These are phyloP conservation scores for Hippophae gyantsensis DNA, from an alignment of 306 rosid genomes.

Conservation along the genomic window DNA sequence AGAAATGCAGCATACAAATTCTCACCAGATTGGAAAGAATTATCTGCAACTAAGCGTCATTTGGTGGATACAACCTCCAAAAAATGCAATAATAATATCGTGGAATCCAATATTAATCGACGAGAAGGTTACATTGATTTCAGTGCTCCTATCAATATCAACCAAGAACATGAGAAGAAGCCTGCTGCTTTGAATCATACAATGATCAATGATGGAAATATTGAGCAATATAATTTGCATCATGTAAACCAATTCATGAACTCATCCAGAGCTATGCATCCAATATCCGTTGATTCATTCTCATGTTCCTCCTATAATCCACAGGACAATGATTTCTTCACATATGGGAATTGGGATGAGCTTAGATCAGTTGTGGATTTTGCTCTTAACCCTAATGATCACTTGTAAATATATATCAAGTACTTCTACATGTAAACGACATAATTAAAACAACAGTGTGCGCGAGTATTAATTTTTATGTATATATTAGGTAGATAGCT, in stretches of 20 bases:
- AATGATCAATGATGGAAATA: not conserved
- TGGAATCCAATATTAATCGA: conserved; percentile 15
- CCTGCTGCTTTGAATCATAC: conserved; percentile 9
- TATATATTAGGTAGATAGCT: too few species aligned
- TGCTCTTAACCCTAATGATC: too few species aligned
- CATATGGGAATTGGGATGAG: conserved; percentile 64
- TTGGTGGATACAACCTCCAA: conserved; percentile 18
- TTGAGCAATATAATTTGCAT: too few species aligned
- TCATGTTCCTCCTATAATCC: conserved; percentile 27
- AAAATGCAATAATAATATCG: not conserved
- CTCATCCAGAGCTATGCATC: not conserved
- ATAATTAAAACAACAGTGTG: too few species aligned
- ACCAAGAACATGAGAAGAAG: conserved; percentile 29
- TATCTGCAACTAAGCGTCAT: conserved; percentile 23
- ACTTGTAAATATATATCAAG: too few species aligned
- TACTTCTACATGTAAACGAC: too few species aligned
- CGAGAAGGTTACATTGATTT: conserved; percentile 47
- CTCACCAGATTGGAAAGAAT: conserved; percentile 37
- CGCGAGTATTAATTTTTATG: too few species aligned
- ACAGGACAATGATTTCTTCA: conserved; percentile 18
- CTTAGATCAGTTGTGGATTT: conserved; percentile 50
- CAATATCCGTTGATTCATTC: conserved; percentile 18
- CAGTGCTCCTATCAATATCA: conserved; percentile 15
- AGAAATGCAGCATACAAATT: conserved; percentile 45
- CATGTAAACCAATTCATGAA: too few species aligned